Percentiles rank a stretch among this genome's conserved stretches.
These are phyloP conservation scores for Tolypocladium tropicale DNA, from an alignment of 2,329 filamentous ascomycete genomes.

Conservation along the genomic window DNA sequence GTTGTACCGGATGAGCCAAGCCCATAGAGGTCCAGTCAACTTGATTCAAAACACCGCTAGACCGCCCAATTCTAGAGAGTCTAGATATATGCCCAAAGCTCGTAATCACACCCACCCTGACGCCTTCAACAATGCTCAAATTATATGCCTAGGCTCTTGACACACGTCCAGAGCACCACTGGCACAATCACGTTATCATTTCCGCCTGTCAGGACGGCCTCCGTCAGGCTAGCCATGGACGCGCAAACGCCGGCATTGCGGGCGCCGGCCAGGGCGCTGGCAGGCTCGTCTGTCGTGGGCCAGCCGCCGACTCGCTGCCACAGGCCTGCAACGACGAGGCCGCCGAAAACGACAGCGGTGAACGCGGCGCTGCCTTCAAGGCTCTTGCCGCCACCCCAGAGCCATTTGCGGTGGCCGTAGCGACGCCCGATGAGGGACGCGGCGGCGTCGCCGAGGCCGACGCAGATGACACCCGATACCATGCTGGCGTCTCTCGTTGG, in stretches of 20 bases:
- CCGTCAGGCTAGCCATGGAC: conserved; percentile 75
- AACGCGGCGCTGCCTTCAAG: conserved; percentile 83
- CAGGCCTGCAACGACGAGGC: conserved; percentile 56
- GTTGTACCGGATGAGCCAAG: background rate
- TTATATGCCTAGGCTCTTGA: conserved; percentile 61
- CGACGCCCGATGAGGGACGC: conserved; percentile 82
- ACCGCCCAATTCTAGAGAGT: background rate
- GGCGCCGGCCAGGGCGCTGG: conserved; percentile 22
- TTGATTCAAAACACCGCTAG: background rate
- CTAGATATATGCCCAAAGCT: background rate
- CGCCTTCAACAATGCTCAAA: background rate
- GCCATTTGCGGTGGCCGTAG: conserved; percentile 82
- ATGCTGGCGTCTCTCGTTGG: conserved; percentile 69
- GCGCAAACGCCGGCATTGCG: conserved; percentile 67
- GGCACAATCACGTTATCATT: conserved; percentile 99
- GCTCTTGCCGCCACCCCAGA: conserved; percentile 94
- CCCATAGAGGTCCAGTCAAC: background rate
- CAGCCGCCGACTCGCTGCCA: conserved; percentile 77
- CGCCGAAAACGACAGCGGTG: conserved; percentile 64
- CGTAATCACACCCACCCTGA: background rate
- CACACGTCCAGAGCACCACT: conserved; percentile 83
- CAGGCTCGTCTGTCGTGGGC: conserved; percentile 40
- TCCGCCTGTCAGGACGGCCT: conserved; percentile 89
- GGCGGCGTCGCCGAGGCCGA: conserved; percentile 89
- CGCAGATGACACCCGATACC: conserved; percentile 86